Conservation (phyloP, 139 green algal genomes). For the Diplosphaera chodatii region DNA sequence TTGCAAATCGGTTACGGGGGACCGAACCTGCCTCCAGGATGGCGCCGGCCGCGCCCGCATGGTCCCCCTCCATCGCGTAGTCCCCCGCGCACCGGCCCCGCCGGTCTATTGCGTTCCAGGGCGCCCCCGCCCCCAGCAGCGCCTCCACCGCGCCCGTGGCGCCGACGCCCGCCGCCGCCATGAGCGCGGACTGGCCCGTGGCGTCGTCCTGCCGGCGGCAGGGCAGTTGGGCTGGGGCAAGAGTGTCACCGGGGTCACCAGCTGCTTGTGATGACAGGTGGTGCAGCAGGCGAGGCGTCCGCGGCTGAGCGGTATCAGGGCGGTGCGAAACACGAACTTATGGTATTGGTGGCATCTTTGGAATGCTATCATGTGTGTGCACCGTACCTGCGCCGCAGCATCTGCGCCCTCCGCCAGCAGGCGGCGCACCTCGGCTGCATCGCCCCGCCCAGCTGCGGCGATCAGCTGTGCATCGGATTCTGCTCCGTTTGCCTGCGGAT, state of each 20-base stretch:
- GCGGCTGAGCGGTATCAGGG: too few species aligned
- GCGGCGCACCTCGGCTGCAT: not conserved
- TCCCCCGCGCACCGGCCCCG: slow-evolving; percentile 61
- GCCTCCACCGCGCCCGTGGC: slow-evolving; percentile 29
- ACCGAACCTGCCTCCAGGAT: slow-evolving; percentile 52
- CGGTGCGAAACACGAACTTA: too few species aligned
- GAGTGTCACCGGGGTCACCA: too few species aligned
- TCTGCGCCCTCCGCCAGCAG: not conserved
- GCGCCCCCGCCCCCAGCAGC: slow-evolving; percentile 54
- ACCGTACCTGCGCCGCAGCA: not conserved
- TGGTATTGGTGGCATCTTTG: too few species aligned
- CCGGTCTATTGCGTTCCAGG: slow-evolving; percentile 68
- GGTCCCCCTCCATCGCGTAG: slow-evolving; percentile 38
- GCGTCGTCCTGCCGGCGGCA: slow-evolving; percentile 10
- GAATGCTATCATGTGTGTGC: too few species aligned
- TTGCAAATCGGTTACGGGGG: too few species aligned
- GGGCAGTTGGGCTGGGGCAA: too few species aligned
- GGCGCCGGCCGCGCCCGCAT: slow-evolving; percentile 40
- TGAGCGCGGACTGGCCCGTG: slow-evolving; percentile 33
- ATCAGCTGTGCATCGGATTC: not conserved
- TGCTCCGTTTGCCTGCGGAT: too few species aligned
- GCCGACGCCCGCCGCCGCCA: slow-evolving; percentile 41
- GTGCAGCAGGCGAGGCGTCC: too few species aligned
- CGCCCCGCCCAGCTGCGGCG: too few species aligned
- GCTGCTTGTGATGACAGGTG: too few species aligned